Base-by-base conservation (phyloP, 2,329 filamentous ascomycete species). In the Niveomyces coronatus region DNA sequence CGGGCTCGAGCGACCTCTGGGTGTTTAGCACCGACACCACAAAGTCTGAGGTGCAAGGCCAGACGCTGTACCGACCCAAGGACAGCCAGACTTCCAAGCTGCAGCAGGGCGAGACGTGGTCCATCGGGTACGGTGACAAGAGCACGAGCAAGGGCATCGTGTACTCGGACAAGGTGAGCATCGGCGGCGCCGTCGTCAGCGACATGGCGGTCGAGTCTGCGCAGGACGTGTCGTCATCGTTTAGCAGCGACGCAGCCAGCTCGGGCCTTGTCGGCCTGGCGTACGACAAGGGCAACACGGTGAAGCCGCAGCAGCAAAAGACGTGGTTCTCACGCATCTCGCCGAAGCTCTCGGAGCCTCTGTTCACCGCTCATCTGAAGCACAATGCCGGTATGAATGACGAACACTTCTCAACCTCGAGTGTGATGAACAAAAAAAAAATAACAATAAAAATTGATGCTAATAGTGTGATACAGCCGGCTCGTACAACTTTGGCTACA, bases 401-500 rank as follows among this genome's bases (percentile, higher is more conserved):
- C 23, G 9, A n/a, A 7, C 22, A 19, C 16, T 30, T 4, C 16
- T 36, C 15, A 24, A 24, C 13, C 23, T 8, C 23, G 8, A 24
- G 13, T 27, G 8, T 13, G 13, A 13, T 27, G 34, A 26, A 9
- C 27, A 10, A 22, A 14, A 18, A 34, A 34, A 10, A n/a, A 7
- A 7, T 18, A 17, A 22, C 13, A 17, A 10, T 34, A 9, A 9
- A 6, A 32, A 15, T 17, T 18, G 8, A n/a, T 31, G 14, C 7
- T 35, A 27, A 11, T 20, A 16, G 68, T n/a, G n/a, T n/a, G n/a
- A n/a, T 43, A 64, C 65, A 29, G 64, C 66, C 3, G 82, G 82
- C 31, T 68, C 71, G 20, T 88, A 85, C 60, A 78, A 85, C 52
- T 88, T 88, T 50, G 84, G 84, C 43, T 68, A 58, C 48, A 77